A percentile compares a stretch with the other conserved stretches of the same genome.
Evolutionary conservation across 768 basidiomycete species (phyloP).

Genomic region (Coprinellus micaceus): DNA sequence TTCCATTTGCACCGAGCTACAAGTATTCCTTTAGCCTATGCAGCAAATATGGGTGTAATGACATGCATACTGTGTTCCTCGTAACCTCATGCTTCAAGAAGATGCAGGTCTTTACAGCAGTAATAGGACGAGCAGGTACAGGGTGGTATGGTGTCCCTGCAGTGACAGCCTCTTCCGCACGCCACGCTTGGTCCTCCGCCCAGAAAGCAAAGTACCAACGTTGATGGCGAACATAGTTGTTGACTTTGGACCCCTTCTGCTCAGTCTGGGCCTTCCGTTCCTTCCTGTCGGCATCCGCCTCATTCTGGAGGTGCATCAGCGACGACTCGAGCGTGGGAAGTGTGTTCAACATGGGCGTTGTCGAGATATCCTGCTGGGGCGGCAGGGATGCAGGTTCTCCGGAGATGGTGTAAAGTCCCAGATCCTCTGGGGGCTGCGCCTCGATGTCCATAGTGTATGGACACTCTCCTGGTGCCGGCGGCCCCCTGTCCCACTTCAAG

Average conservation of each 20-base stretch:
- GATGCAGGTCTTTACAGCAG: background rate
- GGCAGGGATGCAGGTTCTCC: too few relatives aligned
- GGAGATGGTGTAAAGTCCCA: too few relatives aligned
- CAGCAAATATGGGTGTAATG: background rate
- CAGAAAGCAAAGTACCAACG: background rate
- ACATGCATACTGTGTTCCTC: background rate
- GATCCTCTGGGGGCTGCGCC: too few relatives aligned
- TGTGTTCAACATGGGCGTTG: too few relatives aligned
- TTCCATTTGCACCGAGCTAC: background rate
- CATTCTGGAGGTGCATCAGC: too few relatives aligned
- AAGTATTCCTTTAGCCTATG: background rate
- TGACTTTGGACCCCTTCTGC: background rate
- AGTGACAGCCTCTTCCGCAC: background rate
- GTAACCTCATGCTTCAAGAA: background rate
- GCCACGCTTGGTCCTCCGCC: background rate
- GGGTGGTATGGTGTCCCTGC: background rate
- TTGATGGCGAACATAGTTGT: background rate
- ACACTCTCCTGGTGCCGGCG: too few relatives aligned
- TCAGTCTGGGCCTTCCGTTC: background rate
- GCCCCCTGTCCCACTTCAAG: too few relatives aligned
- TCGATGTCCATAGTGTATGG: too few relatives aligned
- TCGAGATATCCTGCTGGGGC: too few relatives aligned
- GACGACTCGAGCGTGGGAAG: too few relatives aligned
- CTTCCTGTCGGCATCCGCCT: background rate
- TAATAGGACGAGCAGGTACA: background rate